These are phyloP conservation scores for Epichloe scottii DNA, from an alignment of 2,329 filamentous ascomycete genomes.

Conservation along the genomic window DNA sequence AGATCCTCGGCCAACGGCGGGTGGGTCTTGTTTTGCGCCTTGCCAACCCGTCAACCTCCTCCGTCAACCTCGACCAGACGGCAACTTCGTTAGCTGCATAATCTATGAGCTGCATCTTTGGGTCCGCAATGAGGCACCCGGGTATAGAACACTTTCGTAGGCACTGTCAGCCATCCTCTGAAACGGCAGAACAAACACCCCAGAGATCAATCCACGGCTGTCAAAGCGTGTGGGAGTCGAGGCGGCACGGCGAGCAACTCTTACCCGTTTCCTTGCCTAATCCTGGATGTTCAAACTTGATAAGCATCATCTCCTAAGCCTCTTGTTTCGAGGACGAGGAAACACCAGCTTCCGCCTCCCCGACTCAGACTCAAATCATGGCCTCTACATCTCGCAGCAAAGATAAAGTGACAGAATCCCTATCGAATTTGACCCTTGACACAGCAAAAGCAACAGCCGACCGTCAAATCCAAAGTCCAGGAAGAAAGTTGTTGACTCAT, in stretches of 20 bases:
- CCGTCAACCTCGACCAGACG: no score
- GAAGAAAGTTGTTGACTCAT: constrained; percentile 28
- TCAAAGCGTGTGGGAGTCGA: neutral
- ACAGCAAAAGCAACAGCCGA: constrained; percentile 6
- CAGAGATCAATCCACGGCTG: neutral
- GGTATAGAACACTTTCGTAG: no score
- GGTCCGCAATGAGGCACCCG: no score
- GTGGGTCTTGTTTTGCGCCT: neutral
- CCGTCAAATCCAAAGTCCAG: constrained; percentile 14
- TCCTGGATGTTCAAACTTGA: no score
- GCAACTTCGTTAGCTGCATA: neutral
- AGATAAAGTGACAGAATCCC: constrained; percentile 16
- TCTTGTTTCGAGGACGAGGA: neutral
- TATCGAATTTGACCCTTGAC: constrained; percentile 21
- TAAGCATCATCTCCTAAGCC: neutral
- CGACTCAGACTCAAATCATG: constrained; percentile 9
- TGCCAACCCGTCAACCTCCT: no score
- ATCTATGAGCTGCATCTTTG: no score
- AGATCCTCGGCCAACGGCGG: constrained; percentile 12
- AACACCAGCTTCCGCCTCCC: neutral
- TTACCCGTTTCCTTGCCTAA: neutral
- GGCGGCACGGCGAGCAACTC: neutral
- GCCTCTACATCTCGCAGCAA: constrained; percentile 11
- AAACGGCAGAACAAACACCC: neutral
- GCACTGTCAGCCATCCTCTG: neutral